Percentiles rank a stretch among this genome's conserved stretches.
Conservation (phyloP, 2,329 filamentous ascomycete species). For the Elsinoe fawcettii region DNA sequence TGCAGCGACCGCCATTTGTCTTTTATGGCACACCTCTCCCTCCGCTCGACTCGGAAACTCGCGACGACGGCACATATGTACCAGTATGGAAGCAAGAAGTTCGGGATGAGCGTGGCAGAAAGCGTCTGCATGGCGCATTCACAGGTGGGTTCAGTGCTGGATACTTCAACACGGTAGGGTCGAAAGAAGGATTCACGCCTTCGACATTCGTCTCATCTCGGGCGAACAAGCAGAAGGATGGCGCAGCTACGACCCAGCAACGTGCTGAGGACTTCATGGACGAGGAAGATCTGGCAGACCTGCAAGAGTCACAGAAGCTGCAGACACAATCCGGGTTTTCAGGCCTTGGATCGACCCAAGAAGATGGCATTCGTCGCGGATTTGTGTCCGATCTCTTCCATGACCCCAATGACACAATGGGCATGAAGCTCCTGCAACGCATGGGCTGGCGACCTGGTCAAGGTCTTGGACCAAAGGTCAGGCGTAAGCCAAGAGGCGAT, state of each 20-base stretch:
- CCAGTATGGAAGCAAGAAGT: slow-evolving; percentile 99
- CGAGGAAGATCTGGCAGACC: slow-evolving; percentile 85
- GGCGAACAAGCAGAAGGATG: slow-evolving; percentile 61
- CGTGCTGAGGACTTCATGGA: slow-evolving; percentile 94
- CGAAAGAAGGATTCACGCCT: slow-evolving; percentile 95
- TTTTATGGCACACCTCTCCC: slow-evolving; percentile 80
- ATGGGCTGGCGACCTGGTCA: slow-evolving; percentile 98
- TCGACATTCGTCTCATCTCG: slow-evolving; percentile 88
- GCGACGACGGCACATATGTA: slow-evolving; percentile 86
- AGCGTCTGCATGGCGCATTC: slow-evolving; percentile 90
- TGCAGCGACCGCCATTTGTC: slow-evolving; percentile 63
- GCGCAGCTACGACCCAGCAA: slow-evolving; percentile 38
- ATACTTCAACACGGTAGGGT: slow-evolving; percentile 97
- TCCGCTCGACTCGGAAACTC: slow-evolving; percentile 62
- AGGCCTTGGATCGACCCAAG: slow-evolving; percentile 61
- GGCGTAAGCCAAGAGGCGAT: slow-evolving; percentile 63
- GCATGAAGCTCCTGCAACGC: slow-evolving; percentile 70
- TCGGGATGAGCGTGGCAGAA: slow-evolving; percentile 81
- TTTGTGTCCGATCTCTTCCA: slow-evolving; percentile 66
- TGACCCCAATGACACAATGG: slow-evolving; percentile 72
- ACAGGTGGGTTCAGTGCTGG: slow-evolving; percentile 95
- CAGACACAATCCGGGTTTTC: slow-evolving; percentile 68
- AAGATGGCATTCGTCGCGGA: slow-evolving; percentile 45
- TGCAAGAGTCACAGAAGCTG: slow-evolving; percentile 66
- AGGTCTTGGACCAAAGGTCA: slow-evolving; percentile 81